A percentile compares a stretch with the other conserved stretches of the same genome.
These are phyloP conservation scores for Cutaneotrichosporon cyanovorans DNA, from an alignment of 1,284 basidiomycete species.

Conservation along the genomic window DNA sequence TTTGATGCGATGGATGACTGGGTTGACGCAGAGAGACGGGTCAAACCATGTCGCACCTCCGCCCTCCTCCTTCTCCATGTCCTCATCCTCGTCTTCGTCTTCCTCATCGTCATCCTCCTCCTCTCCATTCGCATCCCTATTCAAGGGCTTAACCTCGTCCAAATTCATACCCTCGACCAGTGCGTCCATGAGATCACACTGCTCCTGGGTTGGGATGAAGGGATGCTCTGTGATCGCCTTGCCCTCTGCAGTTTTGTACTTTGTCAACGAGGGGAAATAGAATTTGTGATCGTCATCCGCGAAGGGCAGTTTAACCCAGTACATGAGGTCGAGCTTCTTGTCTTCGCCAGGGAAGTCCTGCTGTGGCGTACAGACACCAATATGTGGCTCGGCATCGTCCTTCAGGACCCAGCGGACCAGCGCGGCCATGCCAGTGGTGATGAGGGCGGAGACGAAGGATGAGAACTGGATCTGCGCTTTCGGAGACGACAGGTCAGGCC, in stretches of 20 bases:
- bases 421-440: slow-evolving; percentile 57
- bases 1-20: slow-evolving; percentile 80
- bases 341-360: slow-evolving; percentile 49
- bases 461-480: slow-evolving; percentile 76
- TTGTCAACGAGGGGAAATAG: slow-evolving; percentile 73
- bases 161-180: slow-evolving; percentile 84
- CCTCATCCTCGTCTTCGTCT: slow-evolving; percentile 10
- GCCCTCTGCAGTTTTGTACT: slow-evolving; percentile 67
- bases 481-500: slow-evolving; percentile 62
- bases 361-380: slow-evolving; percentile 65
- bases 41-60: slow-evolving; percentile 65
- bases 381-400: slow-evolving; percentile 70
- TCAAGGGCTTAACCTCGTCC: slow-evolving; percentile 49
- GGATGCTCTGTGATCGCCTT: slow-evolving; percentile 66
- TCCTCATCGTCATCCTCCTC: slow-evolving; percentile 23
- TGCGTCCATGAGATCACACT: slow-evolving; percentile 71
- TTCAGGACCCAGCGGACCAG: slow-evolving; percentile 71
- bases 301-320: slow-evolving; percentile 86
- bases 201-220: slow-evolving; percentile 71
- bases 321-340: slow-evolving; percentile 61
- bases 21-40: slow-evolving; percentile 70
- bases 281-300: slow-evolving; percentile 86
- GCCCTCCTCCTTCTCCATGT: slow-evolving; percentile 3
- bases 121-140: not conserved
- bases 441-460: slow-evolving; percentile 76